These are phyloP conservation scores for Pelagomonas calceolata DNA, from an alignment of 108 stramenopile species.

Conservation along the genomic window DNA sequence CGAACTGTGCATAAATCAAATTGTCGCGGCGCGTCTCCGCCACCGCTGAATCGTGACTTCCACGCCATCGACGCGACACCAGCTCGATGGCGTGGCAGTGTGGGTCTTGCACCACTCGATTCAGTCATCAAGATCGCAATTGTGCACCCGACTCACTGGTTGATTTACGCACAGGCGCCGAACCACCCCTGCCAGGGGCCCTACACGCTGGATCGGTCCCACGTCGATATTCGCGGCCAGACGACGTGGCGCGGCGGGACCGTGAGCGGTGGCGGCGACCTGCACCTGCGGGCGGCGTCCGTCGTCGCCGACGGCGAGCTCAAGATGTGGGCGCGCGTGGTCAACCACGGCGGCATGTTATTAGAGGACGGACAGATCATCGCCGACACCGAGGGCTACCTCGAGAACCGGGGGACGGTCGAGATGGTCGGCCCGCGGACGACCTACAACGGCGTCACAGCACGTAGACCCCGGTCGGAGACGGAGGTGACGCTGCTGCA, in stretches of 20 bases:
- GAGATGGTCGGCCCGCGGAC: not conserved
- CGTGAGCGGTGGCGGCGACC: not conserved
- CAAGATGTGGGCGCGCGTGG: not conserved
- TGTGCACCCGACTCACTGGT: too few species aligned
- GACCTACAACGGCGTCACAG: not conserved
- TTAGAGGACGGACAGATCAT: not conserved
- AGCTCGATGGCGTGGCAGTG: too few species aligned
- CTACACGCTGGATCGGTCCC: not conserved
- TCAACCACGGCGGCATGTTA: not conserved
- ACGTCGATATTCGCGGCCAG: not conserved
- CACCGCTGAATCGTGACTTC: too few species aligned
- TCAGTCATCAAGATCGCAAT: too few species aligned
- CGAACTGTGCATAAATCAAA: too few species aligned
- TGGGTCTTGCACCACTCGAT: too few species aligned
- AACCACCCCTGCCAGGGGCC: not conserved
- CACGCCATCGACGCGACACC: too few species aligned
- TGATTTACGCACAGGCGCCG: too few species aligned
- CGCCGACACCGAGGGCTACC: not conserved
- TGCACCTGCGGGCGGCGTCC: not conserved
- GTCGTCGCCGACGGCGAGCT: not conserved
- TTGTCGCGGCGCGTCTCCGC: too few species aligned
- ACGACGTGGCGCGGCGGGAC: not conserved
- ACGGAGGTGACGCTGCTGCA: not conserved
- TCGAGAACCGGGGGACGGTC: not conserved
- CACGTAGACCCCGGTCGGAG: not conserved